Evolutionary conservation across 257 asterid genomes (phyloP), one percentile per base, ranked within the genome.

Genomic region (Nicotiana otophora): DNA sequence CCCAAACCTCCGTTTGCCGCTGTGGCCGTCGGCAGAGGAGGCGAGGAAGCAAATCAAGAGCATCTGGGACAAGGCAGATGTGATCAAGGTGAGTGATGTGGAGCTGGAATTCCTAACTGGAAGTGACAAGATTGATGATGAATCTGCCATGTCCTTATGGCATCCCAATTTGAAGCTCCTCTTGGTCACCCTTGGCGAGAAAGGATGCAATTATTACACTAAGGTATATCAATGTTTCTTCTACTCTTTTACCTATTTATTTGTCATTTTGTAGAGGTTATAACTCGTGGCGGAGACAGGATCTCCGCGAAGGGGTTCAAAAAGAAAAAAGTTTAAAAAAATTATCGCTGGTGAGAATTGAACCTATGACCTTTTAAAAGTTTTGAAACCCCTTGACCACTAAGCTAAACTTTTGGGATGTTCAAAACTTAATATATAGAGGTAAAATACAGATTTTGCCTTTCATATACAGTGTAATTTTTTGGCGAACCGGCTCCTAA

Each of bases 91-190:
- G n/a, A 93, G 98, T n/a, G 99, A 95, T 34, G 87, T 78, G 11
- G 99, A 95, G 87, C 94, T 95, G 1, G 97, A 93, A 65, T 95
- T 95, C 83, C 96, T 95, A 31, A 95, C 99, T 0, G 95, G 98
- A 16, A 90, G 91, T 86, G 82, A 85, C 63, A 93, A 95, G 91
- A 92, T 95, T 20, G 97, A 92, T 17, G 98, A 95, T 78, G 97
- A 82, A 55, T 84, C 96, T 0, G 99, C 99, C 23, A 10, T 93
- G 94, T 90, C 99, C 10, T 84, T 95, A 20, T 95, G 99, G 99
- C 99, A 95, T 83, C 89, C 89, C 80, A 91, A 95, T 65, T 82
- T 93, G 86, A 92, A 91, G 84, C 99, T 95, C 58, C 98, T 95
- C 48, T 80, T 95, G 66, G 97, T 95, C 75, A 95, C 99, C 55